Conservation (phyloP, 148 eudicot species). For the Rhododendron simsii region DNA sequence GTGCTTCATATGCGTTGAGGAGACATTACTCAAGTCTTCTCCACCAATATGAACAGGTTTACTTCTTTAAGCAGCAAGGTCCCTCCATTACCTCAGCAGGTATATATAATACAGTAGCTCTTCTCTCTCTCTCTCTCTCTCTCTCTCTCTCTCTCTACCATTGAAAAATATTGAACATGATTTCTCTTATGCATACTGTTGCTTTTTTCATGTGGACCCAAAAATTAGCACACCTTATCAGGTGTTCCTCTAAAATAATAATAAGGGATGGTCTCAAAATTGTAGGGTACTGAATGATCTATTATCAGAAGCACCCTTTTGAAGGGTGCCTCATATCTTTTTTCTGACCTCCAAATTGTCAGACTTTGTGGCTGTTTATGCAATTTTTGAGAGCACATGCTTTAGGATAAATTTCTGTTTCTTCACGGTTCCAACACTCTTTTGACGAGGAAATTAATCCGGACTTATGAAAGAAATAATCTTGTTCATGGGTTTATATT, state of each 20-base stretch:
- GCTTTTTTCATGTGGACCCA: slow-evolving; percentile 11
- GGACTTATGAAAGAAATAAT: not conserved
- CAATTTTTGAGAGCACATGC: not conserved
- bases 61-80: slow-evolving; percentile 46
- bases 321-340: not conserved
- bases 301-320: not conserved
- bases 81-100: slow-evolving; percentile 24
- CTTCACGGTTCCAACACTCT: not conserved
- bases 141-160: too few species aligned
- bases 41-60: slow-evolving; percentile 57
- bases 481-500: not conserved
- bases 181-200: not conserved
- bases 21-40: slow-evolving; percentile 54
- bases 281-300: not conserved
- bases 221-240: slow-evolving; percentile 5
- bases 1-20: slow-evolving; percentile 68
- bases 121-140: not conserved
- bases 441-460: not conserved
- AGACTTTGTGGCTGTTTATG: not conserved
- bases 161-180: not conserved
- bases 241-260: slow-evolving; percentile 4
- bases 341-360: not conserved
- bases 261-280: not conserved
- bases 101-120: not conserved
- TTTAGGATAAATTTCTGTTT: not conserved